Conservation (phyloP, 1,284 basidiomycete genomes). For the Schizopora paradoxa region DNA sequence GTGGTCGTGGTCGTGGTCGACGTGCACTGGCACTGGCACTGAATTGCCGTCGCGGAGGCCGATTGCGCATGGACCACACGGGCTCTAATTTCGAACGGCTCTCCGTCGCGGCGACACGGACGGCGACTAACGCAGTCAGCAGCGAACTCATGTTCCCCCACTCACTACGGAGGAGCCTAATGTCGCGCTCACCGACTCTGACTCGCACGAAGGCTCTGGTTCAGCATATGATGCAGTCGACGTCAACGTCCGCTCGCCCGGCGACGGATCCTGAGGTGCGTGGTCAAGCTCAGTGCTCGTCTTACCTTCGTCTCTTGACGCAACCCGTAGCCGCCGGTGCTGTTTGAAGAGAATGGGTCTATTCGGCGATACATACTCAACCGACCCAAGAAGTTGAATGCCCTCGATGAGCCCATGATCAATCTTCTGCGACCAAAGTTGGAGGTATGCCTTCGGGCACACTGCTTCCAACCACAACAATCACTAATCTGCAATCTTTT, state of each 20-base stretch:
- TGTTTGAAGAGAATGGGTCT: constrained; percentile 63
- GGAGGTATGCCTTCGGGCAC: constrained; percentile 44
- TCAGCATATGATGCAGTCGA: too few relatives aligned
- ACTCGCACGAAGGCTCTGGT: too few relatives aligned
- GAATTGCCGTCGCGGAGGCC: too few relatives aligned
- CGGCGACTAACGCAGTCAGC: too few relatives aligned
- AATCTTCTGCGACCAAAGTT: constrained; percentile 65
- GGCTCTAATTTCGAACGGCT: too few relatives aligned
- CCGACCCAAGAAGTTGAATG: constrained; percentile 81
- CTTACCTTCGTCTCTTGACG: constrained; percentile 4
- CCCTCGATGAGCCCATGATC: constrained; percentile 84
- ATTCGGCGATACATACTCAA: constrained; percentile 76
- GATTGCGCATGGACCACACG: too few relatives aligned
- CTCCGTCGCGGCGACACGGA: too few relatives aligned
- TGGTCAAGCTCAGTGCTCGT: not conserved
- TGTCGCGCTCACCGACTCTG: too few relatives aligned
- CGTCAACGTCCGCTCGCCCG: too few relatives aligned
- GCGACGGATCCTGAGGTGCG: too few relatives aligned
- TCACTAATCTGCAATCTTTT: not conserved
- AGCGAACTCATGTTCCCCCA: too few relatives aligned
- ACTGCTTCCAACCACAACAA: constrained; percentile 7
- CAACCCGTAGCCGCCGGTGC: constrained; percentile 58
- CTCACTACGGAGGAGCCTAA: too few relatives aligned
- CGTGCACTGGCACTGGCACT: not conserved
- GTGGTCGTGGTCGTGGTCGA: not conserved